phyloP scores from a whole-genome alignment of 768 basidiomycete species.

The Boletales sp. region DNA sequence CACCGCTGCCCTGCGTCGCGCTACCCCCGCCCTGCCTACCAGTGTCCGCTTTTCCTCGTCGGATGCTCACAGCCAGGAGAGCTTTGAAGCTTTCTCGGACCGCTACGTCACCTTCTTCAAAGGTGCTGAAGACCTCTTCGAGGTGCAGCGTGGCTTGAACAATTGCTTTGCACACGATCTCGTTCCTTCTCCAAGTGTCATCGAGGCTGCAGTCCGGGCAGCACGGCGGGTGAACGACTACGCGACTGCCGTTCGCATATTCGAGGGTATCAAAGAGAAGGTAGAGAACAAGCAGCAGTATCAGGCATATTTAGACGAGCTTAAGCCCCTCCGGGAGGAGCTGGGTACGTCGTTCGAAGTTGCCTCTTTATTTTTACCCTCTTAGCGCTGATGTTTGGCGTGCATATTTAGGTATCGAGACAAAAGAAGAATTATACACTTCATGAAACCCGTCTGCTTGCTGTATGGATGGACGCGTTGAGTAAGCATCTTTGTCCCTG shows the following conservation, averaged over 20 bases:
- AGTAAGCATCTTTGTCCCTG: slow-evolving; percentile 10
- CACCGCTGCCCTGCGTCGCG: slow-evolving; percentile 36
- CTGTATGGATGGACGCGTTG: slow-evolving; percentile 11
- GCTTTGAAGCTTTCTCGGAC: slow-evolving; percentile 90
- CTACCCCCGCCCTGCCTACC: slow-evolving; percentile 42
- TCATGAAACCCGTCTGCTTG: slow-evolving; percentile 28
- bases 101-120: slow-evolving; percentile 95
- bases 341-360: slow-evolving; percentile 55
- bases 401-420: slow-evolving; percentile 44
- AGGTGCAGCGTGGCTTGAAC: slow-evolving; percentile 98
- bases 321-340: slow-evolving; percentile 86
- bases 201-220: slow-evolving; percentile 86
- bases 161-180: slow-evolving; percentile 99
- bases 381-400: not conserved
- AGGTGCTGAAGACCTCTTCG: slow-evolving; percentile 91
- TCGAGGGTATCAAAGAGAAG: slow-evolving; percentile 96
- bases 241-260: slow-evolving; percentile 92
- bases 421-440: slow-evolving; percentile 63
- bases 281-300: slow-evolving; percentile 98
- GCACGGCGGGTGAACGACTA: slow-evolving; percentile 94
- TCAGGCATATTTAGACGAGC: slow-evolving; percentile 86
- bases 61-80: slow-evolving; percentile 77
- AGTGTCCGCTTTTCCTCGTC: slow-evolving; percentile 37
- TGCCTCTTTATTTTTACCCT: not conserved
- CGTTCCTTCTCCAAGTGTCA: slow-evolving; percentile 78